These are phyloP conservation scores for Penicillium brevicompactum DNA, from an alignment of 2,329 filamentous ascomycete species.

Conservation along the genomic window DNA sequence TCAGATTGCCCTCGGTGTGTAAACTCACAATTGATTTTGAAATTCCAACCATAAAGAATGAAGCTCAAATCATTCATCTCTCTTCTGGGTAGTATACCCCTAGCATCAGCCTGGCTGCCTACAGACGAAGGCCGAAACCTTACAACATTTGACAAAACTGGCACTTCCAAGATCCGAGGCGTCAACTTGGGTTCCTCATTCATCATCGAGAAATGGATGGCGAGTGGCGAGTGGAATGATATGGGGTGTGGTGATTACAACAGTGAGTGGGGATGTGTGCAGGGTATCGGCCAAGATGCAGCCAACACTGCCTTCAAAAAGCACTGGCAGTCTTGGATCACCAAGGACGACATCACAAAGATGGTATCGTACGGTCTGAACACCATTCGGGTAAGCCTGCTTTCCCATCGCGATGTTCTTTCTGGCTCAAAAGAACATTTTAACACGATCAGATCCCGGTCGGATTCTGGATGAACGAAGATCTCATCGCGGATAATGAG, in stretches of 20 bases:
- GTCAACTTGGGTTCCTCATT: constrained; percentile 59
- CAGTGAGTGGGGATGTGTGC: constrained; percentile 59
- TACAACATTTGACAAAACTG: constrained; percentile 15
- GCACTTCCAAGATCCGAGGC: constrained; percentile 51
- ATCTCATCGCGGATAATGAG: constrained; percentile 52
- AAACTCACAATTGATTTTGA: too few species aligned
- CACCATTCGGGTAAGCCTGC: constrained; percentile 1
- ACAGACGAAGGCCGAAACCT: constrained; percentile 27
- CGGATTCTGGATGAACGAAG: constrained; percentile 59
- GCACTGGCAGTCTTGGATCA: constrained; percentile 57
- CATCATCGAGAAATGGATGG: constrained; percentile 59
- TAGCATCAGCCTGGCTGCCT: constrained; percentile 27
- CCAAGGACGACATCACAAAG: constrained; percentile 50
- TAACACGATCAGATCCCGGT: constrained; percentile 56
- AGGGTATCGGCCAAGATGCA: constrained; percentile 48
- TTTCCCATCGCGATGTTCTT: constrained; percentile 40
- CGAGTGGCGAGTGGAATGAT: constrained; percentile 45
- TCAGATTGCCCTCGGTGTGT: too few species aligned
- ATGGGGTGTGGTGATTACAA: constrained; percentile 52
- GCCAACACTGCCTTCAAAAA: constrained; percentile 52
- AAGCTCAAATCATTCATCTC: neutral
- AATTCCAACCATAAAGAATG: neutral
- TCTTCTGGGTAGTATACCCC: neutral
- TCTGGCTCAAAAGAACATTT: too few species aligned
- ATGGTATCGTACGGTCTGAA: constrained; percentile 36